Evolutionary conservation across 2,329 filamentous ascomycete species (phyloP).

Genomic region (Fusarium sp.): DNA sequence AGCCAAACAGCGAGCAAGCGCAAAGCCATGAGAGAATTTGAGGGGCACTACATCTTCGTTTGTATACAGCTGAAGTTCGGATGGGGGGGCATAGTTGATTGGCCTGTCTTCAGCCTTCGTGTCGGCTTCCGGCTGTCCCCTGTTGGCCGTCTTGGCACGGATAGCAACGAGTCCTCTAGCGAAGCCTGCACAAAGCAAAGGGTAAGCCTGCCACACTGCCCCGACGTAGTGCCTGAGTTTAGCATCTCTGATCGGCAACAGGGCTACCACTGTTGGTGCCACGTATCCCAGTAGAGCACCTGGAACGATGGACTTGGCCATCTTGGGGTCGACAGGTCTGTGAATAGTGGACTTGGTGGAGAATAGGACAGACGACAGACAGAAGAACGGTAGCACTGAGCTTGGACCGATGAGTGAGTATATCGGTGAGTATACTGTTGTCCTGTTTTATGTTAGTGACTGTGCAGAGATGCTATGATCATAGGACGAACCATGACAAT

Average conservation of each 20-base stretch:
- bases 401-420: not conserved
- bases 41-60: not conserved
- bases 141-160: accelerated
- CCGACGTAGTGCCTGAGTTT: not conserved
- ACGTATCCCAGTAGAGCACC: not conserved
- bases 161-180: not conserved
- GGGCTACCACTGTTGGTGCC: not conserved
- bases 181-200: not conserved
- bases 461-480: accelerated
- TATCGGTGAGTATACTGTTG: not conserved
- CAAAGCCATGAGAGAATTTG: not conserved
- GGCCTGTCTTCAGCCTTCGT: not conserved
- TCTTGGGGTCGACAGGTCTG: not conserved
- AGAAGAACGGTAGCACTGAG: not conserved
- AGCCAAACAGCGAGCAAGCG: not conserved
- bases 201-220: not conserved
- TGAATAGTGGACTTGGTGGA: not conserved
- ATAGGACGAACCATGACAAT: not conserved
- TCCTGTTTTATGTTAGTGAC: not conserved
- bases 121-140: accelerated
- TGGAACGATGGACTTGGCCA: not conserved
- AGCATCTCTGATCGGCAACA: not conserved
- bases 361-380: not conserved
- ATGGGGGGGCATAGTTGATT: not conserved
- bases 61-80: not conserved